These are phyloP conservation scores for Gautieria morchelliformis DNA, from an alignment of 768 basidiomycete genomes.

Conservation along the genomic window DNA sequence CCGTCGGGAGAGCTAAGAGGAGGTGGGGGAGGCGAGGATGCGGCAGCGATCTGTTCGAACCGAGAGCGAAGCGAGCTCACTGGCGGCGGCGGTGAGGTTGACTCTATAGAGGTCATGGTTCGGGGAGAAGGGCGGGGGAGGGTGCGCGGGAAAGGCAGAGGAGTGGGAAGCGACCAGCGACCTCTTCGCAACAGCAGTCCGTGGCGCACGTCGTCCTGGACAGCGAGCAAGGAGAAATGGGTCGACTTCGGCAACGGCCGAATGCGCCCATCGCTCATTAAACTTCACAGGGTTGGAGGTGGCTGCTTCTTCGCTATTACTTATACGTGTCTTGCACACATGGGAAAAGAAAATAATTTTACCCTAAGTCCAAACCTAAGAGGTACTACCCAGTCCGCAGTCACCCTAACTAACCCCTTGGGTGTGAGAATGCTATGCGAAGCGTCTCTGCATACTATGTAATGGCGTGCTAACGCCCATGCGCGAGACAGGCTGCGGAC, in stretches of 20 bases:
- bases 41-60: conserved; percentile 59
- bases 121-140: background rate
- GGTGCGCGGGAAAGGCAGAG: background rate
- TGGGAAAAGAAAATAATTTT: no score
- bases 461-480: no score
- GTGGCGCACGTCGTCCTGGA: background rate
- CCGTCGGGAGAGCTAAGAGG: conserved; percentile 10
- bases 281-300: no score
- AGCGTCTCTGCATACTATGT: no score
- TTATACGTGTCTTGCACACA: no score
- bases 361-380: no score
- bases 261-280: background rate
- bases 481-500: no score
- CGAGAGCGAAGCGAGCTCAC: conserved; percentile 61
- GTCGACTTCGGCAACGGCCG: background rate
- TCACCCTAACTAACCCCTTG: no score
- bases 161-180: background rate
- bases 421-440: no score
- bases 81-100: conserved; percentile 36
- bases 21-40: conserved; percentile 19
- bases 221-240: background rate
- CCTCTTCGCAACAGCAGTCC: background rate
- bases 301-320: no score
- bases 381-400: no score
- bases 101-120: background rate